A percentile compares a stretch with the other conserved stretches of the same genome.
These are phyloP conservation scores for Crepidotus variabilis DNA, from an alignment of 768 basidiomycete genomes.

Conservation along the genomic window DNA sequence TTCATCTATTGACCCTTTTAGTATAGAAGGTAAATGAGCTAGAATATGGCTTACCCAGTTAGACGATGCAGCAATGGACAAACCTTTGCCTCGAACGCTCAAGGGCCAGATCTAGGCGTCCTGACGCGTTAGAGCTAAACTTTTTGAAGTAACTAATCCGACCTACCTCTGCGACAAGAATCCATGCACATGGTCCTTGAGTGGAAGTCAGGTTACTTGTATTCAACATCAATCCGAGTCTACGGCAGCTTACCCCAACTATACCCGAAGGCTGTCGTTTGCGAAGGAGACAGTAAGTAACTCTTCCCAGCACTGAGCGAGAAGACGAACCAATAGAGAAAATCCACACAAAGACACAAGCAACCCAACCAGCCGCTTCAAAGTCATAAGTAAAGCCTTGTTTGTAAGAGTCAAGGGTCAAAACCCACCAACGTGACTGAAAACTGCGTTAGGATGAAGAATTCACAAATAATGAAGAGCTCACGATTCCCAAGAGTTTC, in stretches of 20 bases:
- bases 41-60: constrained; percentile 50
- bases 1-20: too few relatives aligned
- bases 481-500: constrained; percentile 48
- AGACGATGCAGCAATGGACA: constrained; percentile 71
- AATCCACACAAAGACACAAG: constrained; percentile 69
- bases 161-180: constrained; percentile 61
- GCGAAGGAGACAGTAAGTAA: not conserved
- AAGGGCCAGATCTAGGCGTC: constrained; percentile 69
- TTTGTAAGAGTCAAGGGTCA: not conserved
- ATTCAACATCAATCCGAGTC: not conserved
- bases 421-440: constrained; percentile 29
- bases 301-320: not conserved
- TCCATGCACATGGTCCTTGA: constrained; percentile 63
- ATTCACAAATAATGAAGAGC: constrained; percentile 15
- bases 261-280: constrained; percentile 54
- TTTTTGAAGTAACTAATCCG: not conserved
- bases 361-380: constrained; percentile 67
- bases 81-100: constrained; percentile 69
- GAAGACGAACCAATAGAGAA: constrained; percentile 55
- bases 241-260: constrained; percentile 46
- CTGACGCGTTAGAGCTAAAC: not conserved
- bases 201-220: not conserved
- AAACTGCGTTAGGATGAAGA: not conserved
- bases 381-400: not conserved
- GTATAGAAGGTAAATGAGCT: constrained; percentile 16